These are phyloP conservation scores for Bruguiera gymnorhiza DNA, from an alignment of 345 rosid genomes.

Conservation along the genomic window DNA sequence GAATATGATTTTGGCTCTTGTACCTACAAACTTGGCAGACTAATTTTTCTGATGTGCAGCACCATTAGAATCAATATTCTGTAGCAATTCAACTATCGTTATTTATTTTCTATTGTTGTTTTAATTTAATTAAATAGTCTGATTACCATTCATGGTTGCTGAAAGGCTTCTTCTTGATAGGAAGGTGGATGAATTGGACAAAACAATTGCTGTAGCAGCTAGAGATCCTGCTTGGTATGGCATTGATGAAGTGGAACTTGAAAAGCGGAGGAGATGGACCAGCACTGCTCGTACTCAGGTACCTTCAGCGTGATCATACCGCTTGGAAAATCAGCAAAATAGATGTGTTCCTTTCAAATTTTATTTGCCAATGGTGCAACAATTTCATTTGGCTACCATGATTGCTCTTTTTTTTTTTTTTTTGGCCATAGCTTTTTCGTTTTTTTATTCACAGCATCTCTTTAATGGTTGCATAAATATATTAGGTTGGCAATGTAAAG, in stretches of 20 bases:
- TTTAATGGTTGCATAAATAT: conserved; percentile 18
- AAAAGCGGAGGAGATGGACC: conserved; percentile 90
- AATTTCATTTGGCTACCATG: too few species aligned
- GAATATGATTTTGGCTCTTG: too few species aligned
- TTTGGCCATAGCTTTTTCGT: too few species aligned
- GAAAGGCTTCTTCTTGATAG: conserved; percentile 50
- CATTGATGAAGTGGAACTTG: conserved; percentile 78
- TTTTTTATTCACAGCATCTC: background rate
- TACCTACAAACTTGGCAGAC: too few species aligned
- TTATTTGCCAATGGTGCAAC: too few species aligned
- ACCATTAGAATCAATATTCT: too few species aligned
- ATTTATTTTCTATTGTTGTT: background rate
- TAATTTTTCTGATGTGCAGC: too few species aligned
- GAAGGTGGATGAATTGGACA: conserved; percentile 98
- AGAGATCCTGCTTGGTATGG: conserved; percentile 91
- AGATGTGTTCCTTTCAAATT: too few species aligned
- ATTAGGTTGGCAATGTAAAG: conserved; percentile 72
- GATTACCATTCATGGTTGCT: conserved; percentile 36
- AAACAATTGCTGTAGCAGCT: conserved; percentile 81
- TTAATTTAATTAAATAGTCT: background rate
- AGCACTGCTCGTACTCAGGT: conserved; percentile 79
- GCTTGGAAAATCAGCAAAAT: background rate
- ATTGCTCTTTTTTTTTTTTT: too few species aligned
- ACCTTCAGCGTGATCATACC: background rate
- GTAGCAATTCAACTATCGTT: too few species aligned